Evolutionary conservation across 73 alveolate genomes (phyloP).

Genomic region (Paramecium tetraurelia): DNA sequence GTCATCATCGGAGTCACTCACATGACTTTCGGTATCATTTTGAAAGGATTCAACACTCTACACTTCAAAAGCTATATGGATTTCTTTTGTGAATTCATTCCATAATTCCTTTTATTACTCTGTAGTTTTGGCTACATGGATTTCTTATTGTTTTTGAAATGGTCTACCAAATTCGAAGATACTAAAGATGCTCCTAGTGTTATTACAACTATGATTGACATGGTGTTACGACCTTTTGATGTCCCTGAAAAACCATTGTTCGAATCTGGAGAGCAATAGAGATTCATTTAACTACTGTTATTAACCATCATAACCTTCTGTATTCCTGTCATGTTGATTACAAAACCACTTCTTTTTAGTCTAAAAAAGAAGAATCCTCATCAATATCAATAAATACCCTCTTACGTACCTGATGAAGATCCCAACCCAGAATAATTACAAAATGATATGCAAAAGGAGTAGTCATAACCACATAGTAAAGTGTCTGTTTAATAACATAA

Average conservation of each 20-base stretch:
- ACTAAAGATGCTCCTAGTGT: constrained; percentile 87
- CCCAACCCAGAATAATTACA: not conserved
- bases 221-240: constrained; percentile 83
- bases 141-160: constrained; percentile 78
- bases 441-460: not conserved
- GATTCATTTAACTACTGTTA: constrained; percentile 60
- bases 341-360: constrained; percentile 77
- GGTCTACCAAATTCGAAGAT: constrained; percentile 72
- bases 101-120: constrained; percentile 74
- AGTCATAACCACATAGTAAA: constrained; percentile 19
- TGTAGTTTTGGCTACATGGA: constrained; percentile 93
- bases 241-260: constrained; percentile 71
- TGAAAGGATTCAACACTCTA: constrained; percentile 81
- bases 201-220: constrained; percentile 90
- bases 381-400: not conserved
- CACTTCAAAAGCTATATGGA: constrained; percentile 68
- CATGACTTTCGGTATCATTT: constrained; percentile 82
- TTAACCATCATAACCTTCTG: constrained; percentile 66
- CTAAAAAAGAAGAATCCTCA: not conserved
- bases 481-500: not conserved
- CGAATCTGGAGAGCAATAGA: constrained; percentile 64
- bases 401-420: not conserved
- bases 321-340: constrained; percentile 86
- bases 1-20: constrained; percentile 87
- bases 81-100: constrained; percentile 79